Evolutionary conservation across 1,284 basidiomycete species (phyloP).

Genomic region (Trichosporon asahii): DNA sequence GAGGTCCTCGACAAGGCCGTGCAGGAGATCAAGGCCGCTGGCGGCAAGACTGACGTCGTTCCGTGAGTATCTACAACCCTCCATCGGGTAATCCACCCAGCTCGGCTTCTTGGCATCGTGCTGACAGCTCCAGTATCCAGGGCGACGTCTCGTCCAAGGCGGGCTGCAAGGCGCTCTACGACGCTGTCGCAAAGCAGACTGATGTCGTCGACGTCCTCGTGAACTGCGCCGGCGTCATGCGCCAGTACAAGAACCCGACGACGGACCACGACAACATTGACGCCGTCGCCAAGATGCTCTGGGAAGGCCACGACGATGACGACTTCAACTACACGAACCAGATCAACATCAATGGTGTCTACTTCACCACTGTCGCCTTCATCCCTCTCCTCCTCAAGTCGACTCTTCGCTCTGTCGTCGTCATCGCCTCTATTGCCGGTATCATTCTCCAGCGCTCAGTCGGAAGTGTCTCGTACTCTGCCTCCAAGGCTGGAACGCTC

Average conservation of each 20-base stretch:
- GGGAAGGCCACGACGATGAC: slow-evolving; percentile 41
- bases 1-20: slow-evolving; percentile 45
- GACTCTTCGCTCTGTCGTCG: slow-evolving; percentile 40
- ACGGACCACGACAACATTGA: slow-evolving; percentile 34
- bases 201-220: slow-evolving; percentile 42
- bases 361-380: slow-evolving; percentile 46
- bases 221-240: slow-evolving; percentile 46
- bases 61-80: not conserved
- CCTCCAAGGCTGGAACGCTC: slow-evolving; percentile 44
- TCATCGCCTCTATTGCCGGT: slow-evolving; percentile 48
- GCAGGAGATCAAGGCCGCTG: slow-evolving; percentile 34
- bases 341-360: slow-evolving; percentile 43
- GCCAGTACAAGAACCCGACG: slow-evolving; percentile 31
- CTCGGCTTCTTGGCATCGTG: not conserved
- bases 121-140: slow-evolving; percentile 34
- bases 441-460: slow-evolving; percentile 39
- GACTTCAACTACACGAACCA: slow-evolving; percentile 33
- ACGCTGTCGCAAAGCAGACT: slow-evolving; percentile 34
- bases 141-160: slow-evolving; percentile 49
- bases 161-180: slow-evolving; percentile 37
- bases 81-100: not conserved
- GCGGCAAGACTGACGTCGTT: slow-evolving; percentile 24
- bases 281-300: slow-evolving; percentile 38
- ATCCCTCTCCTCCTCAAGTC: slow-evolving; percentile 45
- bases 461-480: slow-evolving; percentile 43